Base-by-base conservation (phyloP, 257 asterid species). In the Euphrasia confusa region DNA sequence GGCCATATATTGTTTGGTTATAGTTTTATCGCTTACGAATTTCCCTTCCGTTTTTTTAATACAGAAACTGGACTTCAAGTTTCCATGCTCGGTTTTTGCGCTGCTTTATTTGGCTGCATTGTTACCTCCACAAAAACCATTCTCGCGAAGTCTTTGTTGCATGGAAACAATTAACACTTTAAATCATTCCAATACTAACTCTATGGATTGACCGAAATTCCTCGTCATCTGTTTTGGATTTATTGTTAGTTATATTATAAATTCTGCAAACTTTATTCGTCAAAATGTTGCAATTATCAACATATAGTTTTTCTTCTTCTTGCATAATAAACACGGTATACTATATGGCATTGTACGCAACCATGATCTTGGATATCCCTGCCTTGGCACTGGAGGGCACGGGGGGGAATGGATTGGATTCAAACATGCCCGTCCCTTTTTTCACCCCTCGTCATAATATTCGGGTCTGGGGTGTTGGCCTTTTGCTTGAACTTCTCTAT, bases 321-420 rank as follows among this genome's bases (percentile, higher is more conserved):
- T 75, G 66, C 83, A 92, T 96, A 64, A 92, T 92, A 74, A 92
- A 92, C 83, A 92, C 99, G 2, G 99, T 92, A 15, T 89, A 89
- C 74, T 84, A 89, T 84, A 92, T 92, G 99, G 97, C 99, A 33
- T 96, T 97, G 24, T 85, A 74, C 71, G 97, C 97, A 8, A 92
- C 97, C 21, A 83, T 92, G 97, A 89, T 92, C 78, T 72, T 92
- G 81, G 91, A 80, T 12, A 48, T 73, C 55, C 99, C 97, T 37
- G 99, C 99, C 17, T 28, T 89, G 71, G 54, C 87, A 7, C 81
- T 92, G 12, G 99, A 92, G 82, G 99, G 96, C 63, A 12, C 80
- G 0, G 99, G 99, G 99, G 14, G 84, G 89, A 14, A 12, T 87
- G 15, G 75, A 58, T 45, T 92, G 99, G 99, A 45, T 92, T 54